Evolutionary conservation across 2,329 filamentous ascomycete species (phyloP), one percentile per base, ranked within the genome.

Genomic region (Xylariaceae sp.): DNA sequence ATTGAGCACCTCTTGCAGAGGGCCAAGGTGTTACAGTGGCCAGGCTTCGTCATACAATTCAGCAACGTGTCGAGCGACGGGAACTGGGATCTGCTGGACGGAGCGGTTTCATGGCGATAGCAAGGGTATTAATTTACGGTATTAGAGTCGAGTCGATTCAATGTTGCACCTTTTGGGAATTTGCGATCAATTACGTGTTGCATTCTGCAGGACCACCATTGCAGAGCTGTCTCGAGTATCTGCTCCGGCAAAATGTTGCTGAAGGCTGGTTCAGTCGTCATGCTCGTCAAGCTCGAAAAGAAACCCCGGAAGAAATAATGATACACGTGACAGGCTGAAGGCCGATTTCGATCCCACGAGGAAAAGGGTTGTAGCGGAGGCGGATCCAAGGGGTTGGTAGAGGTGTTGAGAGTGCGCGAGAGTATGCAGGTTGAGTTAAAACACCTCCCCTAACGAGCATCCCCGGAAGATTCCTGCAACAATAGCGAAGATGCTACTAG

Each of bases 171-270:
- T 66, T 65, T 61, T 62, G 63, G 56, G 67, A 67, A 69, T 69
- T 70, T 68, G 67, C 68, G 67, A 69, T 70, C 64, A 70, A 70
- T 70, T 70, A 70, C 62, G 64, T 69, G 67, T 69, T 68, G 67
- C 65, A 70, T 64, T 68, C 63, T 69, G 67, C 67, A 62, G 65
- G 65, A 61, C 62, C 64, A 65, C 57, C 65, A 68, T 62, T 60
- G 67, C 65, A 68, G 67, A 66, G 61, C 64, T 67, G 62, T 65
- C 63, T 67, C 65, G 66, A 68, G 64, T 64, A 63, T 64, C 61
- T 66, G 66, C 66, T 63, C 59, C 57, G 64, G 60, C 64, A 65
- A 65, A 66, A 64, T 65, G 62, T 52, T 64, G 62, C 64, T 64
- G 64, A 64, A 59, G 61, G 61, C 66, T 65, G 62, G 64, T 64